Evolutionary conservation across 768 basidiomycete species (phyloP).

Genomic region (Dentipellis fragilis): DNA sequence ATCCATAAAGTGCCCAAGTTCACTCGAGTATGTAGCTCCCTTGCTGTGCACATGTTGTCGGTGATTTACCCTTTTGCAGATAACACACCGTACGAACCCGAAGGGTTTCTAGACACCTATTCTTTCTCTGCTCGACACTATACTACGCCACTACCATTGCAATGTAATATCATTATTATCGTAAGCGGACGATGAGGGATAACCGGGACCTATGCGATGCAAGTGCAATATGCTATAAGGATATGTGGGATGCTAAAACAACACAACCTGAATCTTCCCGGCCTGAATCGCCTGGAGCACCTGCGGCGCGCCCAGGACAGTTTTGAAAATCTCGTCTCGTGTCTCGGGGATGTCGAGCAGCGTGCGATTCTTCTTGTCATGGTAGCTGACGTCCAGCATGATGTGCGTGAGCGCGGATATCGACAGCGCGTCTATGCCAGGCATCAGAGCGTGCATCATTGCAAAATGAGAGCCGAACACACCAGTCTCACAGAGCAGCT

Average conservation of each 20-base stretch:
- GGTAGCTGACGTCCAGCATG: constrained; percentile 66
- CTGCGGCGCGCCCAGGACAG: constrained; percentile 52
- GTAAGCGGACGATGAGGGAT: not conserved
- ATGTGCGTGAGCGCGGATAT: constrained; percentile 75
- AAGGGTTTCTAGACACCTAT: constrained; percentile 60
- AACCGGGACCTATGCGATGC: not conserved
- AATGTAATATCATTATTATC: constrained; percentile 1
- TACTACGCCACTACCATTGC: not conserved
- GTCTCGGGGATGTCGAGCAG: constrained; percentile 80
- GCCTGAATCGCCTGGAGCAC: constrained; percentile 53
- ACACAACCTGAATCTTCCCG: constrained; percentile 71
- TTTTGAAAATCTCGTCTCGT: constrained; percentile 70
- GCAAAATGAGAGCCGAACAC: constrained; percentile 12
- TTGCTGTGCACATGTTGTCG: not conserved
- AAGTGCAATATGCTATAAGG: not conserved
- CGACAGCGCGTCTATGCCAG: constrained; percentile 51
- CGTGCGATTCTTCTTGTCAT: constrained; percentile 66
- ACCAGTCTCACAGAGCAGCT: constrained; percentile 70
- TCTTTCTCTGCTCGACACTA: not conserved
- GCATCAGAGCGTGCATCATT: not conserved
- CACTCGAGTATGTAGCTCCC: constrained; percentile 62
- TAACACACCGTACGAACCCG: constrained; percentile 82
- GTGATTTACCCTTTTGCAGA: constrained; percentile 28
- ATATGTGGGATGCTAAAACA: constrained; percentile 40
- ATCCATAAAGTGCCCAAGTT: constrained; percentile 98